phyloP scores from a whole-genome alignment of 805 yeast genomes.

The Nakazawaea populi region DNA sequence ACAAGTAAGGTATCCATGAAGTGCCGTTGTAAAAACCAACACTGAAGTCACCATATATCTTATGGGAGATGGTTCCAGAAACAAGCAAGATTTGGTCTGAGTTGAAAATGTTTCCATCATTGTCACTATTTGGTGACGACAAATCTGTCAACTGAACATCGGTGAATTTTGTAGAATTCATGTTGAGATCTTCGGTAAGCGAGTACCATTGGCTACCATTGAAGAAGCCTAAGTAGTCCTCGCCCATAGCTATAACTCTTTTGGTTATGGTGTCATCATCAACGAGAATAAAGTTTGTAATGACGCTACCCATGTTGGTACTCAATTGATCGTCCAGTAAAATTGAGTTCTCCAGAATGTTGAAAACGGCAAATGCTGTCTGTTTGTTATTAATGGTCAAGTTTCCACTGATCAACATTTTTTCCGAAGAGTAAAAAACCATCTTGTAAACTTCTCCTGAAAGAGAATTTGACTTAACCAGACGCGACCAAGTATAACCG shows the following conservation, averaged over 20 bases:
- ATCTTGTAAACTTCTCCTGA: constrained; percentile 52
- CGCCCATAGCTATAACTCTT: constrained; percentile 36
- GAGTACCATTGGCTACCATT: constrained; percentile 44
- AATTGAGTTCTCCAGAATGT: constrained; percentile 37
- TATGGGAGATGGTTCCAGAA: constrained; percentile 49
- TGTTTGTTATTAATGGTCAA: constrained; percentile 33
- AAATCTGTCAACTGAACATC: constrained; percentile 37
- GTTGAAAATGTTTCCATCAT: constrained; percentile 31
- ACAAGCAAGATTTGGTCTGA: constrained; percentile 44
- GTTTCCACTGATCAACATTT: constrained; percentile 46
- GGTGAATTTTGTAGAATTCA: constrained; percentile 29
- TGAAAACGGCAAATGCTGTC: constrained; percentile 45
- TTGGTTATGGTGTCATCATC: constrained; percentile 34
- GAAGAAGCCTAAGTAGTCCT: constrained; percentile 29
- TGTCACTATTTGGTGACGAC: constrained; percentile 17
- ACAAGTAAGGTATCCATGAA: constrained; percentile 60
- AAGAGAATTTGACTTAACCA: constrained; percentile 27
- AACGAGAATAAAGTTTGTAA: constrained; percentile 39
- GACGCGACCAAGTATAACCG: constrained; percentile 48
- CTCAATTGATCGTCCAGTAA: constrained; percentile 16
- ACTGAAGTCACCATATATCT: constrained; percentile 48
- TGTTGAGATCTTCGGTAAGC: constrained; percentile 29
- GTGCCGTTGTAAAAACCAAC: constrained; percentile 63
- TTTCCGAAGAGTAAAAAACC: constrained; percentile 33
- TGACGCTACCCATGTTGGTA: constrained; percentile 27